A percentile compares a stretch with the other conserved stretches of the same genome.
phyloP scores from a whole-genome alignment of 2,329 filamentous ascomycete genomes.

The Corinectria fuckeliana region DNA sequence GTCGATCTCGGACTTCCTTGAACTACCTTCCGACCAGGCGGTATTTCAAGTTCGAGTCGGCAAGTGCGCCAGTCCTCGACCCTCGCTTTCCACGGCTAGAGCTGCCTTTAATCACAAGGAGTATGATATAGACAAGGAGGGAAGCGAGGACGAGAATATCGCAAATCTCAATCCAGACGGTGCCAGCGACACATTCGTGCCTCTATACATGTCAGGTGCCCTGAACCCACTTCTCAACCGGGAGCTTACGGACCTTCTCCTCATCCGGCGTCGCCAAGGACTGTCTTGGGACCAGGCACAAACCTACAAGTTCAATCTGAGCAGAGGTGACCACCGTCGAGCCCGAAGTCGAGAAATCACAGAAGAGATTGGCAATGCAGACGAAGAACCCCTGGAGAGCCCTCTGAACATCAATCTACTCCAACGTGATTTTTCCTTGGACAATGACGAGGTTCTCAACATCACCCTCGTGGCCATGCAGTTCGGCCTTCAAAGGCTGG shows the following conservation, averaged over 20 bases:
- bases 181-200: constrained; percentile 35
- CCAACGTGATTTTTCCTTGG: constrained; percentile 40
- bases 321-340: constrained; percentile 10
- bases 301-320: constrained; percentile 14
- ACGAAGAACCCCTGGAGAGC: constrained; percentile 1
- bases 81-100: constrained; percentile 61
- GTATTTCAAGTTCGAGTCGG: constrained; percentile 68
- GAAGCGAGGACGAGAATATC: not conserved
- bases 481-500: constrained; percentile 77
- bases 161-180: not conserved
- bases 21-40: constrained; percentile 45
- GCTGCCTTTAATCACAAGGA: constrained; percentile 28
- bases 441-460: constrained; percentile 48
- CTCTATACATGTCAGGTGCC: constrained; percentile 74
- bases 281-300: constrained; percentile 65
- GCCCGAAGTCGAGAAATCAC: not conserved
- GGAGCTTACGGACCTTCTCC: constrained; percentile 67
- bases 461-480: constrained; percentile 70
- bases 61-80: constrained; percentile 75
- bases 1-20: constrained; percentile 60
- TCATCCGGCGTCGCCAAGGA: constrained; percentile 58
- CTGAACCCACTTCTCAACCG: constrained; percentile 67
- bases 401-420: constrained; percentile 24
- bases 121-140: constrained; percentile 4
- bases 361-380: not conserved